A percentile compares a stretch with the other conserved stretches of the same genome.
phyloP scores from a whole-genome alignment of 2,329 filamentous ascomycete genomes.

The Aspergillus oerlinghausenensis region DNA sequence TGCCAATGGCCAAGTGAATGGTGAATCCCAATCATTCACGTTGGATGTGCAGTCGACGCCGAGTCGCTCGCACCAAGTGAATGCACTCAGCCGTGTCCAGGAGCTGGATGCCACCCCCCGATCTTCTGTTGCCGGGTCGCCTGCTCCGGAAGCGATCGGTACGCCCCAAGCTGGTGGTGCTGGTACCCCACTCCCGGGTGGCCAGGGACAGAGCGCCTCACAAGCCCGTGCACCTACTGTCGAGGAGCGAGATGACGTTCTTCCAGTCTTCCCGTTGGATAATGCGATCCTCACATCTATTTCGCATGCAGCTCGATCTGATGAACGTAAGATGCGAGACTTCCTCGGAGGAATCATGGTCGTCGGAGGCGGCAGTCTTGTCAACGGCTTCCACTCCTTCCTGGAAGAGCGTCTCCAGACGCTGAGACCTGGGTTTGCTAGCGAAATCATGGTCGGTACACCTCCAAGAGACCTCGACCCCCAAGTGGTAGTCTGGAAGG shows the following conservation, averaged over 20 bases:
- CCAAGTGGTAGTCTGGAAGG: constrained; percentile 97
- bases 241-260: constrained; percentile 68
- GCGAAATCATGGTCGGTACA: constrained; percentile 63
- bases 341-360: constrained; percentile 88
- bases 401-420: constrained; percentile 77
- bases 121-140: constrained; percentile 82
- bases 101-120: constrained; percentile 72
- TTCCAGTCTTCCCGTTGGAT: constrained; percentile 80
- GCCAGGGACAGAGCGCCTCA: constrained; percentile 25
- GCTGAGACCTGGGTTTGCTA: constrained; percentile 55
- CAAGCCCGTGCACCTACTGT: constrained; percentile 42
- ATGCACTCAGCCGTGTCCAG: constrained; percentile 63
- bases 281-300: constrained; percentile 87
- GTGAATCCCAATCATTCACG: constrained; percentile 33
- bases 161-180: constrained; percentile 56
- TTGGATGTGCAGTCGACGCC: constrained; percentile 40
- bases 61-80: constrained; percentile 58
- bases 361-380: constrained; percentile 77
- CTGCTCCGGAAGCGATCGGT: constrained; percentile 69
- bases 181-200: constrained; percentile 37
- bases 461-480: constrained; percentile 92
- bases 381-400: constrained; percentile 71
- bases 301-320: constrained; percentile 76
- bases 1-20: constrained; percentile 25
- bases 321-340: constrained; percentile 90